These are phyloP conservation scores for Euphorbia celastroides DNA, from an alignment of 441 rosid species.

Conservation along the genomic window DNA sequence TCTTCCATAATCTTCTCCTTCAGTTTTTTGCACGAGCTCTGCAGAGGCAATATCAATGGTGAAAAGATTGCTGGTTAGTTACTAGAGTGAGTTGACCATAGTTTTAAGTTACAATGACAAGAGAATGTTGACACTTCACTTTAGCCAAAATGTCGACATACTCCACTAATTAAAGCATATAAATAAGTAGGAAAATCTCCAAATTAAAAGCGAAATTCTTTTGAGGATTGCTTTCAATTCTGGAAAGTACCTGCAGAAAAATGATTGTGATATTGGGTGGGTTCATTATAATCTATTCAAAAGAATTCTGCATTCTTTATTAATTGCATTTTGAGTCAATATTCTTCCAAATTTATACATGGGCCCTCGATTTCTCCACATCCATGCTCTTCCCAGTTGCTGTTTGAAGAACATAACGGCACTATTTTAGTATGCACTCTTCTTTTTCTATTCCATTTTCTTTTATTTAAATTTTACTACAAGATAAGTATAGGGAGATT, in stretches of 20 bases:
- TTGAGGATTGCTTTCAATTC: not conserved
- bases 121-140: slow-evolving; percentile 25
- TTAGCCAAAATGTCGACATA: slow-evolving; percentile 15
- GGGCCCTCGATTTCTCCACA: not conserved
- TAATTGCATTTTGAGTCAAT: not conserved
- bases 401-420: too few species aligned
- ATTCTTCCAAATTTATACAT: not conserved
- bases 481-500: too few species aligned
- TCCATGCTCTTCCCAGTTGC: not conserved
- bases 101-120: too few species aligned
- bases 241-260: not conserved
- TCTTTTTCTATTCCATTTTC: too few species aligned
- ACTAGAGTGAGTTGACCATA: too few species aligned
- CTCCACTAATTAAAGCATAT: not conserved
- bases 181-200: not conserved
- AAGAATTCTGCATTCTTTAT: not conserved
- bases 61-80: too few species aligned
- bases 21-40: too few species aligned
- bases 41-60: too few species aligned
- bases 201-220: not conserved
- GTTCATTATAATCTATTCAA: not conserved
- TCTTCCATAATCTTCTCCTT: too few species aligned
- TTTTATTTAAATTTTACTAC: too few species aligned
- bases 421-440: too few species aligned
- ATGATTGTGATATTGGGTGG: not conserved